Base-by-base conservation (phyloP, 2,329 filamentous ascomycete species). In the Aschersonia sp. region DNA sequence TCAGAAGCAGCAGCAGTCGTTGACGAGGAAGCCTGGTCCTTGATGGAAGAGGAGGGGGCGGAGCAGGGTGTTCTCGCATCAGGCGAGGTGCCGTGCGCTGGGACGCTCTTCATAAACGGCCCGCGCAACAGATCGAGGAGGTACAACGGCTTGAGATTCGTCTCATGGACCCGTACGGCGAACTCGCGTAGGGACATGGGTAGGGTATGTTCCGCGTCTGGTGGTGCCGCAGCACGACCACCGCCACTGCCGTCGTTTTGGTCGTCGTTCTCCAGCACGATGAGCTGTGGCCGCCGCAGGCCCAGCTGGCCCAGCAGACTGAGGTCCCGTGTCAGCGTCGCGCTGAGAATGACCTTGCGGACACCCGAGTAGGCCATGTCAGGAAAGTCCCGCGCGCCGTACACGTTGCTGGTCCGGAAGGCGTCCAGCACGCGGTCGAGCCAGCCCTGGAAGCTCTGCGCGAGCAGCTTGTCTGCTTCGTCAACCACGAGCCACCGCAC, bases 381-480 rank as follows among this genome's bases (percentile, higher is more conserved):
- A 29, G 70, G 69, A 52, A 74, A 73, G 53, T 78, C 73, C 44
- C 76, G 67, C 2, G 70, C 66, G 30, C 72, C 70, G 53, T 72
- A 72, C 41, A 70, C 69, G 2, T 62, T 61, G 2, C 61, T 22
- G 22, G 22, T 63, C 39, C 71, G 70, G 51, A 86, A 70, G 43
- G 69, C 67, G 12, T 81, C 76, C 58, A 87, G 81, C 6, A 92
- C 77, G 0, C 82, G 67, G 41, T 81, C 77, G 4, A 94, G 71
- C 89, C 89, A 95, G 57, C 90, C 84, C 60, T 95, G 89, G 63
- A 92, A 95, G 58, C 84, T 89, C 62, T 97, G 87, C 42, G 89
- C 84, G 5, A 97, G 74, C 10, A 97, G 70, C 59, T 92, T 87
- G 63, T 97, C 90, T 9, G 90, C 92, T 65, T 97, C 90, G 57